A percentile compares a stretch with the other conserved stretches of the same genome.
Evolutionary conservation across 768 basidiomycete species (phyloP).

Genomic region (Psilocybe sp.): DNA sequence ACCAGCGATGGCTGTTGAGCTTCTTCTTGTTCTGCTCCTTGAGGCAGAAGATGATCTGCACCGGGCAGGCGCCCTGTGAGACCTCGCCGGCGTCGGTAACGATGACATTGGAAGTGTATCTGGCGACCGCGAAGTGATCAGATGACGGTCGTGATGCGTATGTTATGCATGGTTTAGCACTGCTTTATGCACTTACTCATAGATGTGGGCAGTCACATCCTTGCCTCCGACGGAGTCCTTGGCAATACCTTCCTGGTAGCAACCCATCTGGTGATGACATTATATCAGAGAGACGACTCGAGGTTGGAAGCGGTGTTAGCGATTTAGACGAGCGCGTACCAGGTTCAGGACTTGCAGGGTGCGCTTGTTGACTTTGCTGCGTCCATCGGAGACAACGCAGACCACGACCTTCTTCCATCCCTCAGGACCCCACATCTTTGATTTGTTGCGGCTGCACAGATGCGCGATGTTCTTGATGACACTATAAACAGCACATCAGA

Average conservation of each 20-base stretch:
- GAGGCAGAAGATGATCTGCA: conserved; percentile 87
- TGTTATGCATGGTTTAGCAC: not conserved
- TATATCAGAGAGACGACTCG: not conserved
- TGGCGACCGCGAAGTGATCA: conserved; percentile 17
- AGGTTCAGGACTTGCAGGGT: conserved; percentile 87
- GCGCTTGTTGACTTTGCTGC: conserved; percentile 84
- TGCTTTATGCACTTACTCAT: conserved; percentile 54
- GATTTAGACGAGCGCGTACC: conserved; percentile 47
- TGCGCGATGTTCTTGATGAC: conserved; percentile 87
- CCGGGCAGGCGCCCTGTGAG: conserved; percentile 68
- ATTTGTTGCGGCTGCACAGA: conserved; percentile 64
- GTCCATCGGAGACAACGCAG: conserved; percentile 83
- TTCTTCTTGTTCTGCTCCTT: conserved; percentile 99
- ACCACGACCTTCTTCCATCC: conserved; percentile 92
- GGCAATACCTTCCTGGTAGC: conserved; percentile 85
- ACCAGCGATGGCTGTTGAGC: conserved; percentile 94
- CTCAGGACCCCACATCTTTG: conserved; percentile 83
- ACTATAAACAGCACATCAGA: conserved; percentile 28
- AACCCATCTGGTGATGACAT: conserved; percentile 59
- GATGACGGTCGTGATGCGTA: not conserved
- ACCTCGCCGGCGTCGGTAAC: conserved; percentile 82
- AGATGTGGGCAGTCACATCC: conserved; percentile 92
- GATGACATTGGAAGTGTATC: conserved; percentile 77
- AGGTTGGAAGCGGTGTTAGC: too few species aligned
- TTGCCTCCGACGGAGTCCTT: conserved; percentile 88